Percentiles rank a stretch among this genome's conserved stretches.
Conservation (phyloP, 2,329 filamentous ascomycete species). For the Coniella lustricola region DNA sequence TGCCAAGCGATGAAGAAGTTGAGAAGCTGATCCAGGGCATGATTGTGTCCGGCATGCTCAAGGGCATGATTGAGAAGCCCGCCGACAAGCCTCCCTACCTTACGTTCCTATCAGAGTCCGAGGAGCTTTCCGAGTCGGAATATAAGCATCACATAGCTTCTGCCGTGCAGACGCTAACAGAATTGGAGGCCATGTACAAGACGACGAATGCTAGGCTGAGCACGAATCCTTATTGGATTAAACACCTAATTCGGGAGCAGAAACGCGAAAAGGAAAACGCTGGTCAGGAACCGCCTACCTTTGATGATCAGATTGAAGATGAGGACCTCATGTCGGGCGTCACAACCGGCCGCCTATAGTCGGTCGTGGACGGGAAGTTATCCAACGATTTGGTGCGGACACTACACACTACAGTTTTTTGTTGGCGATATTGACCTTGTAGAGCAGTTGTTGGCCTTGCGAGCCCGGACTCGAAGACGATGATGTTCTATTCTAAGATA, state of each 20-base stretch:
- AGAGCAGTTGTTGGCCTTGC: too few species aligned
- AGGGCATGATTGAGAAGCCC: constrained; percentile 43
- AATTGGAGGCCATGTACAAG: constrained; percentile 40
- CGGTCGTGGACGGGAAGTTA: too few species aligned
- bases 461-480: too few species aligned
- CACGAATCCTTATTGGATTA: constrained; percentile 50
- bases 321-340: constrained; percentile 53
- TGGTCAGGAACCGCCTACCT: constrained; percentile 27
- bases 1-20: constrained; percentile 37
- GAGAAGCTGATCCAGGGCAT: constrained; percentile 45
- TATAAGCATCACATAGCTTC: constrained; percentile 41
- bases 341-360: constrained; percentile 14
- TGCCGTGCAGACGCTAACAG: constrained; percentile 35
- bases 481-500: too few species aligned
- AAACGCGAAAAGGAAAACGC: constrained; percentile 39
- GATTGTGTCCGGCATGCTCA: constrained; percentile 47
- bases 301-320: constrained; percentile 47
- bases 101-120: constrained; percentile 38
- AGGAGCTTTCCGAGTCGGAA: constrained; percentile 41
- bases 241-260: constrained; percentile 38
- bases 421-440: too few species aligned
- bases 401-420: too few species aligned
- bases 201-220: constrained; percentile 48
- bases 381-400: too few species aligned
- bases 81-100: constrained; percentile 39